Evolutionary conservation across 2,329 filamentous ascomycete species (phyloP).

Genomic region (Rhynchosporium secalis): DNA sequence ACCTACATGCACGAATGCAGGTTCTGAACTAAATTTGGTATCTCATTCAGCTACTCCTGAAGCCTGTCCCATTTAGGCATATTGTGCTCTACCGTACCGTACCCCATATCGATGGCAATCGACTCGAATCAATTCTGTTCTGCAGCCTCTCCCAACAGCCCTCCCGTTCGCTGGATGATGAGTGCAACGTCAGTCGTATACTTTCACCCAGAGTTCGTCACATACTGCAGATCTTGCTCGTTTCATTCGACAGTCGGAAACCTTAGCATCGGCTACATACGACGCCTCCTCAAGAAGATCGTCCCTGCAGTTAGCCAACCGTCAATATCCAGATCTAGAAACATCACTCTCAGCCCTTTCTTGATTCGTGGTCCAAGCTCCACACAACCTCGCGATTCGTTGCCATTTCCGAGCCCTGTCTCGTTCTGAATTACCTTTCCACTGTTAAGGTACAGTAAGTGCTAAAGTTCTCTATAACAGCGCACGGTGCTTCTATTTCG

Average conservation of each 20-base stretch:
- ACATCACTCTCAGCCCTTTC: conserved; percentile 29
- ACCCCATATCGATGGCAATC: conserved; percentile 14
- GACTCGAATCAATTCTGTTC: conserved; percentile 19
- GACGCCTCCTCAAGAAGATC: conserved; percentile 31
- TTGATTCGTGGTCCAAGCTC: conserved; percentile 35
- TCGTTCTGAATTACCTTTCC: conserved; percentile 27
- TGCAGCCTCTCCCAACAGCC: conserved; percentile 18
- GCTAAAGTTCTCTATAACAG: conserved; percentile 28
- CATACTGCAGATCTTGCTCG: conserved; percentile 28
- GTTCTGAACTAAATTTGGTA: conserved; percentile 24
- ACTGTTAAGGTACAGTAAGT: conserved; percentile 24
- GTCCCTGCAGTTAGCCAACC: conserved; percentile 32
- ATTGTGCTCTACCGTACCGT: conserved; percentile 20
- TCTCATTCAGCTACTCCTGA: conserved; percentile 28
- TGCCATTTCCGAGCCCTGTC: conserved; percentile 31
- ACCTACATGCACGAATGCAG: conserved; percentile 27
- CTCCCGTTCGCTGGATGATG: conserved; percentile 26
- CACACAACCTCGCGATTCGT: conserved; percentile 25
- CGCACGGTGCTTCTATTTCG: conserved; percentile 36
- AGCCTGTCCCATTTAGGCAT: conserved; percentile 19
- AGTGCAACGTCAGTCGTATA: conserved; percentile 25
- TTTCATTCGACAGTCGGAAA: conserved; percentile 28
- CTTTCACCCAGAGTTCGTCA: conserved; percentile 20
- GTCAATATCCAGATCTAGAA: conserved; percentile 32
- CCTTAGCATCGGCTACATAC: conserved; percentile 27